These are phyloP conservation scores for Musa acuminata DNA, from an alignment of 176 grass and related monocot genomes.

Conservation along the genomic window DNA sequence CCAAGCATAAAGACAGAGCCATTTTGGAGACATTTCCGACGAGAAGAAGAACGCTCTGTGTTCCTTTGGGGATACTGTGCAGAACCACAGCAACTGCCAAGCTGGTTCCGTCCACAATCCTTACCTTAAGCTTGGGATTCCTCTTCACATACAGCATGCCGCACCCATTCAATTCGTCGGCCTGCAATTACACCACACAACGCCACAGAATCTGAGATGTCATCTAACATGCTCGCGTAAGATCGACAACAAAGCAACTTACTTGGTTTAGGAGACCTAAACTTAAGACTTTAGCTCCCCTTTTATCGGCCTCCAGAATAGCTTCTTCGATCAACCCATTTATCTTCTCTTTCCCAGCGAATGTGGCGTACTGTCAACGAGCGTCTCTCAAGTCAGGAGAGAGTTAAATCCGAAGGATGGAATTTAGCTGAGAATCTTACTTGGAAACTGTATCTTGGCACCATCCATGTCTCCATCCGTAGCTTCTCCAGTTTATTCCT, in stretches of 20 bases:
- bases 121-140: slow-evolving; percentile 33
- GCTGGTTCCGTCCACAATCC: slow-evolving; percentile 54
- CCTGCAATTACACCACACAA: slow-evolving; percentile 6
- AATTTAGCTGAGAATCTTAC: slow-evolving; percentile 1
- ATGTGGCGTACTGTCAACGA: slow-evolving; percentile 33
- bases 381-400: not conserved
- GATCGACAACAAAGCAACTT: not conserved
- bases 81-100: slow-evolving; percentile 38
- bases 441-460: slow-evolving; percentile 45
- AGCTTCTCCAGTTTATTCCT: slow-evolving; percentile 35
- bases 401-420: not conserved
- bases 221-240: not conserved
- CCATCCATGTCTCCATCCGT: slow-evolving; percentile 40
- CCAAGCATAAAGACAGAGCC: slow-evolving; percentile 10
- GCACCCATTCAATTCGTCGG: slow-evolving; percentile 32
- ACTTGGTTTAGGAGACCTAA: slow-evolving; percentile 71
- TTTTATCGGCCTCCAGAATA: slow-evolving; percentile 44
- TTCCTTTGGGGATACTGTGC: slow-evolving; percentile 30
- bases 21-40: slow-evolving; percentile 37
- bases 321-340: slow-evolving; percentile 34
- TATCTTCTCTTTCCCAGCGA: slow-evolving; percentile 11
- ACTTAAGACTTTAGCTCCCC: slow-evolving; percentile 37
- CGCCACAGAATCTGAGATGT: too few species aligned
- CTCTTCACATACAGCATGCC: slow-evolving; percentile 45
- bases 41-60: slow-evolving; percentile 40